These are phyloP conservation scores for Coemansia guatemalensis DNA, from an alignment of 192 early-diverging fungal genomes.

Conservation along the genomic window DNA sequence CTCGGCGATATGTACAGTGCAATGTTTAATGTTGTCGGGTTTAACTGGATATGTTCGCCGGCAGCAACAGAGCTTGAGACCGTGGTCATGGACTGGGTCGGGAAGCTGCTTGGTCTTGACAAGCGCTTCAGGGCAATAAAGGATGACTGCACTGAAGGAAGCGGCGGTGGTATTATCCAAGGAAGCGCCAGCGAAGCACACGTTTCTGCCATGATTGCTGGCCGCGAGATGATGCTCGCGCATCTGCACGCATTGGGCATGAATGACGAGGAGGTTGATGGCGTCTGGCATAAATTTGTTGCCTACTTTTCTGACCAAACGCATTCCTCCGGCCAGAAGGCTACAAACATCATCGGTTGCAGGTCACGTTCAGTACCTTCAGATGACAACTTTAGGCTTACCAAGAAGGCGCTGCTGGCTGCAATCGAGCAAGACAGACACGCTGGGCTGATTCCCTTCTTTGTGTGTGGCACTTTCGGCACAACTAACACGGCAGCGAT, in stretches of 20 bases:
- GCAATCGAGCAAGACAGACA: constrained; percentile 54
- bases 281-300: constrained; percentile 42
- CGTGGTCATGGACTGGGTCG: constrained; percentile 65
- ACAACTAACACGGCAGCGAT: constrained; percentile 60
- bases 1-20: constrained; percentile 64
- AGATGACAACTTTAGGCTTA: constrained; percentile 41
- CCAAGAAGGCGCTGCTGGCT: constrained; percentile 44
- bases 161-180: constrained; percentile 67
- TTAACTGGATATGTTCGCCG: constrained; percentile 59
- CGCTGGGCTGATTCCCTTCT: constrained; percentile 63
- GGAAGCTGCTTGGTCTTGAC: constrained; percentile 60
- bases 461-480: constrained; percentile 63
- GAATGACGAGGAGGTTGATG: constrained; percentile 31
- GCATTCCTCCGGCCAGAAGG: constrained; percentile 60
- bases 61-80: constrained; percentile 65
- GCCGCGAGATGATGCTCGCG: constrained; percentile 51
- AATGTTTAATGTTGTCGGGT: constrained; percentile 58
- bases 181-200: constrained; percentile 61
- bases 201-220: constrained; percentile 61
- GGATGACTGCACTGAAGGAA: constrained; percentile 47
- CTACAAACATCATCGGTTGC: constrained; percentile 42
- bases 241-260: constrained; percentile 19
- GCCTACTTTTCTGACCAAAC: constrained; percentile 66
- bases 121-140: constrained; percentile 53
- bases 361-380: constrained; percentile 36